These are phyloP conservation scores for Colletotrichum sp. DNA, from an alignment of 2,329 filamentous ascomycete species.

Conservation along the genomic window DNA sequence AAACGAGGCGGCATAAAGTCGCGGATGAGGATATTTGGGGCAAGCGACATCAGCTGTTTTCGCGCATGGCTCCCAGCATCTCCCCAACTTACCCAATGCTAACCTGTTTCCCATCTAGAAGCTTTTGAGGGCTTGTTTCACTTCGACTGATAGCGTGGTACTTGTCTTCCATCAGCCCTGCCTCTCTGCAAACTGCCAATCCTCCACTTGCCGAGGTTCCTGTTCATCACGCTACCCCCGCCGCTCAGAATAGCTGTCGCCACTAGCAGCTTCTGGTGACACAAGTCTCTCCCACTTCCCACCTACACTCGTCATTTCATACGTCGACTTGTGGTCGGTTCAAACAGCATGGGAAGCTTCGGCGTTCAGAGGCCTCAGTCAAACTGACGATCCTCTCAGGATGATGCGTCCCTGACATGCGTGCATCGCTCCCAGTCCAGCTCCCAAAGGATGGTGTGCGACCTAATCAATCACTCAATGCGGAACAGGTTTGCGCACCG, in stretches of 20 bases:
- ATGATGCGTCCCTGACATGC: not conserved
- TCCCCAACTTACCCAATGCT: not conserved
- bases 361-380: not conserved
- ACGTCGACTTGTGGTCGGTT: not conserved
- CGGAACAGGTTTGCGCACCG: not conserved
- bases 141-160: not conserved
- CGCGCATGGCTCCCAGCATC: conserved; percentile 7
- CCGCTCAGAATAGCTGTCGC: conserved; percentile 2
- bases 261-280: conserved; percentile 2
- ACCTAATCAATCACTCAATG: conserved; percentile 4
- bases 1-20: conserved; percentile 16
- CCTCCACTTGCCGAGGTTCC: conserved; percentile 7
- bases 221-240: not conserved
- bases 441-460: not conserved
- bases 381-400: not conserved
- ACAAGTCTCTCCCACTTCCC: conserved; percentile 4
- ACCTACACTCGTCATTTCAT: not conserved
- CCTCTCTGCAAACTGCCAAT: not conserved
- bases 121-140: conserved; percentile 13
- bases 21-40: not conserved
- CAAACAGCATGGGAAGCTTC: conserved; percentile 1
- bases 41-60: conserved; percentile 9
- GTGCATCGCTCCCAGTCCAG: not conserved
- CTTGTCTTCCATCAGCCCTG: not conserved
- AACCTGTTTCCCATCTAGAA: conserved; percentile 8